Evolutionary conservation across 2,329 filamentous ascomycete species (phyloP), one percentile per base, ranked within the genome.

Genomic region (Phyllachora maydis): DNA sequence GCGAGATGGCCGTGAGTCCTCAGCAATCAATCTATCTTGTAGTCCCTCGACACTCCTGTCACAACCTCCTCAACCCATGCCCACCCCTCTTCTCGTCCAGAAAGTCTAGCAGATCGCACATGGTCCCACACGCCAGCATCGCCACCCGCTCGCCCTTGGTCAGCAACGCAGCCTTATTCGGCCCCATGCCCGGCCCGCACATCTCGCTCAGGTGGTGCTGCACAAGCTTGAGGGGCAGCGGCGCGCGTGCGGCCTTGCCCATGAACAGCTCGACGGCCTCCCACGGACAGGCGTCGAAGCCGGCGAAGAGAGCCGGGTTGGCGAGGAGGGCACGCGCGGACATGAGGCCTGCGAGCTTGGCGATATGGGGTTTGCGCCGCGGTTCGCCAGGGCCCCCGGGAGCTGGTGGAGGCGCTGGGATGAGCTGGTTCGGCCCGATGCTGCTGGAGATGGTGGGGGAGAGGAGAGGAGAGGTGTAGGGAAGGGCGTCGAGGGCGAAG

Each of bases 191-290:
- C 4, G 63, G 59, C 2, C 51, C 56, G 32, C 55, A 61, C 70
- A 78, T 77, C 47, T 77, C 67, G 27, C 52, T 56, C 14, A 77
- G 39, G 40, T 77, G 72, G 40, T 77, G 70, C 27, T 68, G 49
- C 4, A 62, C 57, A 20, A 77, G 46, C 41, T 70, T 68, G 31
- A 65, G 58, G 2, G 68, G 69, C 14, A 76, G 47, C 5, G 70
- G 69, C 2, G 52, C 52, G 18, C 52, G 50, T 7, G 64, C 55
- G 7, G 58, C 58, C 28, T 63, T 58, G 28, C 51, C 57, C 48
- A 77, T 49, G 39, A 78, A 75, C 9, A 50, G 45, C 36, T 69
- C 64, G 13, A 76, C 57, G 2, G 63, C 67, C 22, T 63, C 56
- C 60, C 63, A 69, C 2, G 68, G 60, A 30, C 68, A 72, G 12